Conservation (phyloP, 495 filamentous ascomycete genomes). For the Hypoxylon fuscum region DNA sequence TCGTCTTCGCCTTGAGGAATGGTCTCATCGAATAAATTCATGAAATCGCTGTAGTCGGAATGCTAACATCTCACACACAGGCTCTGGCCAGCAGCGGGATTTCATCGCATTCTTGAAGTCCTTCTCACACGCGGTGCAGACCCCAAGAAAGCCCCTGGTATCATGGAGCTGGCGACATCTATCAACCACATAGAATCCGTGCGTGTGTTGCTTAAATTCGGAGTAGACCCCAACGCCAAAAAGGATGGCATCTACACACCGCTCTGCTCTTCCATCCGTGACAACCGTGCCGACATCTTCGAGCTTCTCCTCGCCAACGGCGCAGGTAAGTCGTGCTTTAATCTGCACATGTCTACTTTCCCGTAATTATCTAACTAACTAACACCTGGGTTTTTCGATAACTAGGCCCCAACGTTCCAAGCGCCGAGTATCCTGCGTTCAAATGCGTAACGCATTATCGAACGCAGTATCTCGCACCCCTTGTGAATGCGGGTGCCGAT, state of each 20-base stretch:
- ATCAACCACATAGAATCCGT: constrained; percentile 61
- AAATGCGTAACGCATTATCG: constrained; percentile 66
- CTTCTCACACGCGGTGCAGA: constrained; percentile 56
- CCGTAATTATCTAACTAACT: background rate
- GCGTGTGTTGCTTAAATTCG: constrained; percentile 58
- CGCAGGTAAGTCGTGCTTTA: constrained; percentile 38
- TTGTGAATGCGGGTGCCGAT: constrained; percentile 62
- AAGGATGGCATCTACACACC: constrained; percentile 67
- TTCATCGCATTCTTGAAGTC: constrained; percentile 51
- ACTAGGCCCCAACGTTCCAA: constrained; percentile 59
- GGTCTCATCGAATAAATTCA: too few species aligned
- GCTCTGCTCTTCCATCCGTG: constrained; percentile 64
- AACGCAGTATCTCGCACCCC: constrained; percentile 56
- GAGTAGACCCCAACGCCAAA: constrained; percentile 61
- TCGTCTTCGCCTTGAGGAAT: too few species aligned
- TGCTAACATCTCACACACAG: constrained; percentile 13
- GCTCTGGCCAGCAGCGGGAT: constrained; percentile 56
- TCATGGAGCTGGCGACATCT: constrained; percentile 59
- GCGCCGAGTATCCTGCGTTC: constrained; percentile 63
- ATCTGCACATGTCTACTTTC: background rate
- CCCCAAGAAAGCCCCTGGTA: constrained; percentile 52
- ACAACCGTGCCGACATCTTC: constrained; percentile 61
- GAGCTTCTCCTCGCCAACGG: constrained; percentile 57
- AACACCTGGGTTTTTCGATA: background rate
- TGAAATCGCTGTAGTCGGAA: background rate